Conservation (phyloP, 495 filamentous ascomycete genomes). For the Trichoderma asperelloides region DNA sequence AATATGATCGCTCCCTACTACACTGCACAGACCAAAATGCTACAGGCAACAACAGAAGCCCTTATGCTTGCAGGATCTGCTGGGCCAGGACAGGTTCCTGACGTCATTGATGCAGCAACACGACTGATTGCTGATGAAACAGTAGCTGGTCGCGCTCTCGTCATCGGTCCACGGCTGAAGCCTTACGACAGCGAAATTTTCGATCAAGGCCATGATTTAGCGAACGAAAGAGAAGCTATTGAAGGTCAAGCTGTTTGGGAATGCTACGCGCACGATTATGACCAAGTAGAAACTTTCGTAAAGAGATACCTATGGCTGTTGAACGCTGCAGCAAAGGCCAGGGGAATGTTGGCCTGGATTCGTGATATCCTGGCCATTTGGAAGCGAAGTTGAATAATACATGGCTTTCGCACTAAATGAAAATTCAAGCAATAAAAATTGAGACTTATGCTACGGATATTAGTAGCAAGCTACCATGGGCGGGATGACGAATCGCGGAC, state of each 20-base stretch:
- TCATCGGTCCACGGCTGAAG: slow-evolving; percentile 42
- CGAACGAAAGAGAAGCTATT: slow-evolving; percentile 10
- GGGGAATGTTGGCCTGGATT: slow-evolving; percentile 42
- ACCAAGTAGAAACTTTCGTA: slow-evolving; percentile 42
- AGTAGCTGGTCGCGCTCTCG: slow-evolving; percentile 42
- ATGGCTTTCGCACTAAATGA: background rate
- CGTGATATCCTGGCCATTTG: slow-evolving; percentile 32
- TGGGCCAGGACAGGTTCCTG: slow-evolving; percentile 39
- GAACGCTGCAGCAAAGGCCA: slow-evolving; percentile 33
- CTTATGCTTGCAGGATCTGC: slow-evolving; percentile 43
- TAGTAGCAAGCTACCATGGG: no score
- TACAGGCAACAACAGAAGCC: slow-evolving; percentile 26
- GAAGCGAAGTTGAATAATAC: background rate
- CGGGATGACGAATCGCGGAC: no score
- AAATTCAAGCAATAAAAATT: background rate
- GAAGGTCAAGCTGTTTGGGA: slow-evolving; percentile 37
- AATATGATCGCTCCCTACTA: slow-evolving; percentile 57
- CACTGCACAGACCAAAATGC: slow-evolving; percentile 52
- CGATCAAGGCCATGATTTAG: slow-evolving; percentile 26
- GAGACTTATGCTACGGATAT: no score
- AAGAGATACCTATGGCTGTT: slow-evolving; percentile 37
- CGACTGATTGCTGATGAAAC: slow-evolving; percentile 35
- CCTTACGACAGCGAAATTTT: slow-evolving; percentile 28
- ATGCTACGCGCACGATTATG: slow-evolving; percentile 48
- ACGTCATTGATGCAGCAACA: slow-evolving; percentile 35